Evolutionary conservation across 2,329 filamentous ascomycete species (phyloP).

Genomic region (Cadophora sp.): DNA sequence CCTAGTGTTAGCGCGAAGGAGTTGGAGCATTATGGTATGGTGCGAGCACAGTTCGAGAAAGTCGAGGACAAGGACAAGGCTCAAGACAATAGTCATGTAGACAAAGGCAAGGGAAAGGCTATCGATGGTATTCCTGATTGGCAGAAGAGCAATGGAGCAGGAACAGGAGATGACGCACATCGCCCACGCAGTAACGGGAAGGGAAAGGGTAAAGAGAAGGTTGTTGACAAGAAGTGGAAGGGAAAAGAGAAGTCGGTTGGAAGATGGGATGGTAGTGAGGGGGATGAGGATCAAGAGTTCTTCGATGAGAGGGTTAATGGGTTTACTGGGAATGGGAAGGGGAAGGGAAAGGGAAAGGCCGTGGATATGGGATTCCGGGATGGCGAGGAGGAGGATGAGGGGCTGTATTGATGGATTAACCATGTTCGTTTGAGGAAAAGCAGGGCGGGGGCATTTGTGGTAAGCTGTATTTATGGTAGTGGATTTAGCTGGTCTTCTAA

Average conservation of each 20-base stretch:
- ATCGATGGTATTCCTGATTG: conserved; percentile 21
- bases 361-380: conserved; percentile 50
- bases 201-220: conserved; percentile 38
- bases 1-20: conserved; percentile 93
- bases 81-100: conserved; percentile 17
- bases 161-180: conserved; percentile 8
- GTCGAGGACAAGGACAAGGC: conserved; percentile 47
- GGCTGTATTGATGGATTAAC: conserved; percentile 20
- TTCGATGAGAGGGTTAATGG: conserved; percentile 29
- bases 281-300: conserved; percentile 43
- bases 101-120: conserved; percentile 28
- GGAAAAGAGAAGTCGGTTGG: conserved; percentile 49
- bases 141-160: conserved; percentile 20
- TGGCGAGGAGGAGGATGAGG: conserved; percentile 26
- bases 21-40: conserved; percentile 86
- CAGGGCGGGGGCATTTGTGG: not conserved
- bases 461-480: conserved; percentile 7
- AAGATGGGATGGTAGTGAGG: conserved; percentile 45
- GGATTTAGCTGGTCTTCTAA: not conserved
- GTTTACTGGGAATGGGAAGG: conserved; percentile 22
- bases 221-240: conserved; percentile 43
- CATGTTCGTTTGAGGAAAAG: not conserved
- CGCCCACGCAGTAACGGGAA: conserved; percentile 33
- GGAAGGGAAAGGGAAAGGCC: conserved; percentile 63
- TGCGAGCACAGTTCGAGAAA: conserved; percentile 84